phyloP scores from a whole-genome alignment of 257 asterid genomes.

The Apocynum venetum region DNA sequence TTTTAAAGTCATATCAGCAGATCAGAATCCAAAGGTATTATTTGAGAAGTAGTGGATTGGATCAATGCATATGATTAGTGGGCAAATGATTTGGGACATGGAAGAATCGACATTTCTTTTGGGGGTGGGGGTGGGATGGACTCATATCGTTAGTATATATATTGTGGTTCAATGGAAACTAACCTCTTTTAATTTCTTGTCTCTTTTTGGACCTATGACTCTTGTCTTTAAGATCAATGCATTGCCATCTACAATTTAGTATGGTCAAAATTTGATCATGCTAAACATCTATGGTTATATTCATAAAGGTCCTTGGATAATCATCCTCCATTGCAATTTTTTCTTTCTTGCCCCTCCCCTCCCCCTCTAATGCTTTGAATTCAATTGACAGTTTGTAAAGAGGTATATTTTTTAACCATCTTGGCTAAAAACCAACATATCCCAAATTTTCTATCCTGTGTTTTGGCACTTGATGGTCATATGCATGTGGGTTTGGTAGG shows the following conservation, averaged over 20 bases:
- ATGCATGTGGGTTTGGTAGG: background rate
- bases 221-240: background rate
- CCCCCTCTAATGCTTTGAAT: background rate
- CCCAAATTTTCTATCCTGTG: background rate
- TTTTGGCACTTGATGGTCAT: background rate
- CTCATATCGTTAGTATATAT: too few species aligned
- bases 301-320: background rate
- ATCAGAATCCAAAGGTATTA: conserved; percentile 61
- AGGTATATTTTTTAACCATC: background rate
- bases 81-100: background rate
- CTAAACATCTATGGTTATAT: background rate
- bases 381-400: background rate
- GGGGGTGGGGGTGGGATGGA: too few species aligned
- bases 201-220: background rate
- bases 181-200: background rate
- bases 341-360: background rate
- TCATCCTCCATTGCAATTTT: background rate
- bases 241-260: background rate
- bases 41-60: background rate
- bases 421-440: background rate
- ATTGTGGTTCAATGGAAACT: background rate
- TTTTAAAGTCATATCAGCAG: conserved; percentile 90
- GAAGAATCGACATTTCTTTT: too few species aligned
- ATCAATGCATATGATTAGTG: background rate
- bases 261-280: background rate